phyloP scores from a whole-genome alignment of 257 asterid species.

The Scutellaria minor region DNA sequence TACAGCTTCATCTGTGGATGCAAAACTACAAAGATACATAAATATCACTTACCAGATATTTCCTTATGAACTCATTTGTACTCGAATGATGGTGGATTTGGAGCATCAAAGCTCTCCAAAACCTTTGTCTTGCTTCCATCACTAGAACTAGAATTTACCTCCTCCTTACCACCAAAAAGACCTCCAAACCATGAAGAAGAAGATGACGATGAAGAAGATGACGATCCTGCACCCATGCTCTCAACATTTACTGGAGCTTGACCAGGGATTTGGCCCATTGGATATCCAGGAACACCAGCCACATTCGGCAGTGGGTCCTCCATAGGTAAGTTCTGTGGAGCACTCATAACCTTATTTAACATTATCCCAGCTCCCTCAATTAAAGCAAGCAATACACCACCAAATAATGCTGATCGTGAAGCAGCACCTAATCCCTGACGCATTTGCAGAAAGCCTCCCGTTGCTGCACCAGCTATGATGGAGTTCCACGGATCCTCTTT shows the following conservation, averaged over 20 bases:
- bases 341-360: conserved; percentile 66
- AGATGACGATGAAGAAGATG: conserved; percentile 48
- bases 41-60: conserved; percentile 39
- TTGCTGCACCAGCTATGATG: conserved; percentile 89
- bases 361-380: conserved; percentile 90
- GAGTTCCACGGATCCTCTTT: conserved; percentile 97
- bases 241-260: conserved; percentile 60
- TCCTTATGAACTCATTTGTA: conserved; percentile 54
- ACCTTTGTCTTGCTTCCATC: conserved; percentile 82
- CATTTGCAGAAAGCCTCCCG: conserved; percentile 91
- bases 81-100: conserved; percentile 87
- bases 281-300: conserved; percentile 61
- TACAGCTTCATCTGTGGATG: conserved; percentile 3
- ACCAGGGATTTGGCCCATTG: conserved; percentile 69
- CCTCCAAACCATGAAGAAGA: conserved; percentile 89
- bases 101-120: conserved; percentile 94
- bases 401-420: conserved; percentile 72
- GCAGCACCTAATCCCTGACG: conserved; percentile 81
- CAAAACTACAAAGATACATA: not conserved
- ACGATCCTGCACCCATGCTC: conserved; percentile 41
- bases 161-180: conserved; percentile 70
- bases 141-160: conserved; percentile 42
- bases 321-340: conserved; percentile 62
- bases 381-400: conserved; percentile 82
- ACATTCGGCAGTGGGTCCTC: conserved; percentile 61